Conservation (phyloP, 495 filamentous ascomycete genomes). For the Cercophora scortea region DNA sequence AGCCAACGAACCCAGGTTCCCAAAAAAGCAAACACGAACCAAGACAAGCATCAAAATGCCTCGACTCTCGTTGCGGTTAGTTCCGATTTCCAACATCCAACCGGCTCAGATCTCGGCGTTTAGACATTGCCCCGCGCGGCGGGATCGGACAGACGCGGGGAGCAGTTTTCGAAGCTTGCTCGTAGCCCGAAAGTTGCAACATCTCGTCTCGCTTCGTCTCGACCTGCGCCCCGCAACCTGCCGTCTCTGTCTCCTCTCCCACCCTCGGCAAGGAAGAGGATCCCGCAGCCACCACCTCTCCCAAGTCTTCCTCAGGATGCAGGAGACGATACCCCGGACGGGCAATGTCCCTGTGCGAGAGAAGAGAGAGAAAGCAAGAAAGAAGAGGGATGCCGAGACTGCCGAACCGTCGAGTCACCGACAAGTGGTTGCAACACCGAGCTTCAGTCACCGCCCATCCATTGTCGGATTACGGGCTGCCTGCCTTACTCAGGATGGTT, state of each 20-base stretch:
- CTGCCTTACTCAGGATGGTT: too few species aligned
- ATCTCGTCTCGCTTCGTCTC: background rate
- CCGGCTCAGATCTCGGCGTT: constrained; percentile 10
- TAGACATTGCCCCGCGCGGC: background rate
- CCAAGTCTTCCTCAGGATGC: background rate
- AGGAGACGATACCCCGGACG: too few species aligned
- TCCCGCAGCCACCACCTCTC: background rate
- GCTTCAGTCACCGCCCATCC: background rate
- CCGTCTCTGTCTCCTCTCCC: background rate
- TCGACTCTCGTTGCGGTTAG: too few species aligned
- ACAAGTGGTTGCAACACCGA: background rate
- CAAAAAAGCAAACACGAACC: too few species aligned
- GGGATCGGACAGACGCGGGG: background rate
- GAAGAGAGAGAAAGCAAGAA: too few species aligned
- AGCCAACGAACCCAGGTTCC: too few species aligned
- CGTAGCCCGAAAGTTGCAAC: too few species aligned
- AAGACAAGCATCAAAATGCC: too few species aligned
- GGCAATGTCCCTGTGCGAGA: too few species aligned
- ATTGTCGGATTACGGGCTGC: background rate
- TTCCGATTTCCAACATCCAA: background rate
- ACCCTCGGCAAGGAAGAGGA: background rate
- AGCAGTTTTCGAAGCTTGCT: background rate
- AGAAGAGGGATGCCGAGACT: too few species aligned
- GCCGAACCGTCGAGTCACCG: too few species aligned
- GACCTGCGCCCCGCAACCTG: background rate